A percentile compares a stretch with the other conserved stretches of the same genome.
phyloP scores from a whole-genome alignment of 805 yeast species.

The Zygoascus biomembranicola region DNA sequence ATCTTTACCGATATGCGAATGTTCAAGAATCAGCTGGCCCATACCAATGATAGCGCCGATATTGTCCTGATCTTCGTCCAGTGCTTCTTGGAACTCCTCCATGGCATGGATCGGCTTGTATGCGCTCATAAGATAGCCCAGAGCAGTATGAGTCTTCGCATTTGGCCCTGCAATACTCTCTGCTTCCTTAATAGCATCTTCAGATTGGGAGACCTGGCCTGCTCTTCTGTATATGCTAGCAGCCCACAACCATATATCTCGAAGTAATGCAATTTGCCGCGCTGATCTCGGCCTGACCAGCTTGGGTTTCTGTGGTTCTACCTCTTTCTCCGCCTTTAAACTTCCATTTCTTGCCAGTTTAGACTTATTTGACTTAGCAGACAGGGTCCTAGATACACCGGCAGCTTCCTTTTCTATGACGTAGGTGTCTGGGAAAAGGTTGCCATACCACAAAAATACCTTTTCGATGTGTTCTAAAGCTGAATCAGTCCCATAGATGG shows the following conservation, averaged over 20 bases:
- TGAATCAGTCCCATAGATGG: conserved; percentile 46
- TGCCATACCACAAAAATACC: conserved; percentile 50
- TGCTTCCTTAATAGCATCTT: conserved; percentile 67
- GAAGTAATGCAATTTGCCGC: conserved; percentile 36
- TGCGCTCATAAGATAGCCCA: conserved; percentile 38
- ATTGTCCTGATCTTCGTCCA: conserved; percentile 43
- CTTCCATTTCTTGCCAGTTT: not conserved
- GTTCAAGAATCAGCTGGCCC: conserved; percentile 11
- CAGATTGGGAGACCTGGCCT: conserved; percentile 50
- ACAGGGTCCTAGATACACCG: not conserved
- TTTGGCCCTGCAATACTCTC: conserved; percentile 40
- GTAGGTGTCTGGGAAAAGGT: conserved; percentile 32
- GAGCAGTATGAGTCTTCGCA: conserved; percentile 40
- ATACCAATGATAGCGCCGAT: conserved; percentile 42
- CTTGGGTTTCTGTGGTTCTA: not conserved
- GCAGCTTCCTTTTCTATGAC: not conserved
- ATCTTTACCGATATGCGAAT: conserved; percentile 5
- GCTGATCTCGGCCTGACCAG: not conserved
- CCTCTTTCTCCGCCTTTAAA: not conserved
- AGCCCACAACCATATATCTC: conserved; percentile 63
- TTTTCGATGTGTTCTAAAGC: conserved; percentile 61
- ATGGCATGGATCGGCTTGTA: conserved; percentile 42
- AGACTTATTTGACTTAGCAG: not conserved
- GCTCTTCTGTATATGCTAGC: conserved; percentile 54
- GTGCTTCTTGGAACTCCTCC: conserved; percentile 56